Base-by-base conservation (phyloP, 2,329 filamentous ascomycete species). In the Colletotrichum australisinense region DNA sequence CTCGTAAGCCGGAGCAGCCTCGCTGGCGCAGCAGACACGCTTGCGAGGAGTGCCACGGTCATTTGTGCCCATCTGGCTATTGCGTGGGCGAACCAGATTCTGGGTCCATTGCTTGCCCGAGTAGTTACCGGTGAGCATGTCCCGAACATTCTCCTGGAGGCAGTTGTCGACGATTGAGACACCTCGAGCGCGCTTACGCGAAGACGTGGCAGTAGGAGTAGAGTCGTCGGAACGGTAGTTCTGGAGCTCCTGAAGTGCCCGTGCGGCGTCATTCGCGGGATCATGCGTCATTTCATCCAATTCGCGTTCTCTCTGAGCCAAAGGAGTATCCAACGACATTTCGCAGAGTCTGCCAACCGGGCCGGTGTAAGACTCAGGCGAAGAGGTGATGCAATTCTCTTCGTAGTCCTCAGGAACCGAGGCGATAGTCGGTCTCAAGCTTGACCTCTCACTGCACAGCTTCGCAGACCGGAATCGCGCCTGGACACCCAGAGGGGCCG, bases 91-190 rank as follows among this genome's bases (percentile, higher is more conserved):
- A 69, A 85, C 79, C 72, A 86, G 77, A 14, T 80, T 76, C 56
- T 83, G 80, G 42, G 84, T 77, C 81, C 84, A 86, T 67, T 77
- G 72, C 35, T 78, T 78, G 63, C 74, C 66, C 75, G 74, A 76
- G 75, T 80, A 69, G 75, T 83, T 81, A 64, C 79, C 83, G 57
- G 83, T 83, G 32, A 94, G 84, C 76, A 93, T 85, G 65, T 91
- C 88, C 67, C 92, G 90, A 12, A 94, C 92, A 72, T 92, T 92
- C 73, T 93, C 90, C 78, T 93, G 92, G 9, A 92, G 84, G n/a
- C 85, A 82, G 70, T 86, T 84, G 71, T 93, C 91, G 5, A 71
- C 32, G 68, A 89, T 85, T 16, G 90, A 92, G 8, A 83, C 77
- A 16, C 90, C 87, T 63, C 91, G 86, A 78, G 88, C 89, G 76